A percentile compares a stretch with the other conserved stretches of the same genome.
Evolutionary conservation across 2,329 filamentous ascomycete genomes (phyloP).

Genomic region (Didymella pomorum): DNA sequence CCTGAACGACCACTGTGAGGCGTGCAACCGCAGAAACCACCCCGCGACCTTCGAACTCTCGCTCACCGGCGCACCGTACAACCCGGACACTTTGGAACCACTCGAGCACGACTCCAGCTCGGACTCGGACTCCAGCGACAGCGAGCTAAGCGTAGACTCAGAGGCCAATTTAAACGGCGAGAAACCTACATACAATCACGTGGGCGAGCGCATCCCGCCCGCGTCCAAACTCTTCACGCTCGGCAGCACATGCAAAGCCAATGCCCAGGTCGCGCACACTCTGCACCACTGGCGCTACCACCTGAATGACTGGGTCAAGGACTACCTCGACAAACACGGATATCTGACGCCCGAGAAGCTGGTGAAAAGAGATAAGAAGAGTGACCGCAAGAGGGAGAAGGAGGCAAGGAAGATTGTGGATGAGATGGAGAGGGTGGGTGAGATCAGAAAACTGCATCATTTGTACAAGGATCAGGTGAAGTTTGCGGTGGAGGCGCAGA

Average conservation of each 20-base stretch:
- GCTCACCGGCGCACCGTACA: conserved; percentile 72
- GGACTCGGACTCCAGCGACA: conserved; percentile 35
- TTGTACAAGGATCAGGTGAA: conserved; percentile 69
- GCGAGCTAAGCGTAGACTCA: conserved; percentile 31
- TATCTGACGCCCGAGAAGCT: conserved; percentile 66
- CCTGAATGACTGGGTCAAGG: conserved; percentile 75
- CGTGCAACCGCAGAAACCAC: conserved; percentile 74
- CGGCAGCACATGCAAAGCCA: conserved; percentile 62
- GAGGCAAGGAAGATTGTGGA: conserved; percentile 71
- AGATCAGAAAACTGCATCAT: conserved; percentile 68
- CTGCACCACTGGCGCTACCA: conserved; percentile 79
- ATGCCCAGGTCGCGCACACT: conserved; percentile 74
- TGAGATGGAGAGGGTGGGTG: conserved; percentile 66
- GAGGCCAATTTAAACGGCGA: conserved; percentile 33
- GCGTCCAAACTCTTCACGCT: conserved; percentile 42
- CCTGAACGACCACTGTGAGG: conserved; percentile 63
- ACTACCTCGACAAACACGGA: conserved; percentile 66
- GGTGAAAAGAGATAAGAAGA: conserved; percentile 68
- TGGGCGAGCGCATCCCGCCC: conserved; percentile 40
- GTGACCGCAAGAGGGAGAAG: conserved; percentile 64
- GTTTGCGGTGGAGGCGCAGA: conserved; percentile 42
- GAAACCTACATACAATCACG: conserved; percentile 35
- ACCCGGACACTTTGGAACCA: conserved; percentile 70
- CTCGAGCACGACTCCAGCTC: conserved; percentile 56
- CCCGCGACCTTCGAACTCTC: conserved; percentile 70